Evolutionary conservation across 192 early-diverging fungal species (phyloP), one percentile per base, ranked within the genome.

Genomic region (Gaertneriomyces semiglobifer): DNA sequence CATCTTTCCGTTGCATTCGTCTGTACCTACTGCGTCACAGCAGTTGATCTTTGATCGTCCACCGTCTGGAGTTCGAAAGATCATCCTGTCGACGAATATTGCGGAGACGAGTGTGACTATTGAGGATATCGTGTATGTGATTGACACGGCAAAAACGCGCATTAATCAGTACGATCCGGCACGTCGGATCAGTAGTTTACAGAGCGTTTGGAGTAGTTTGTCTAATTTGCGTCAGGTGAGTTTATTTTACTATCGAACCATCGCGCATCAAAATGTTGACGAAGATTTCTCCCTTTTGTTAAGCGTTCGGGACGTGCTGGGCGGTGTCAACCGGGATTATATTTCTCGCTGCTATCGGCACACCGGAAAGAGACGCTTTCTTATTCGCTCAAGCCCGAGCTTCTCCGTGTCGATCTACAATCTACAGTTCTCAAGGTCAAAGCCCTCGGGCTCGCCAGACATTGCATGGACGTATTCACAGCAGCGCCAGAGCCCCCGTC

Each of bases 231-330:
- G 71, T 20, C 79, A 80, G 75, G 77, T 78, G 11, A 14, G 33
- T 51, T 8, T 16, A 40, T 88, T 11, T 60, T 74, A 33, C 25
- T 33, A 76, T 87, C n/a, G n/a, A 60, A 81, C 18, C 18, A 12
- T 50, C 48, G 48, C 48, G 48, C 44, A 75, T 86, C 63, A 80
- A 33, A 33, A 2, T n/a, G n/a, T n/a, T n/a, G n/a, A n/a, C n/a
- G n/a, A n/a, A n/a, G n/a, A n/a, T n/a, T n/a, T n/a, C n/a, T n/a
- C 82, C 8, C 72, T 7, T 33, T 38, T 5, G 5, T 39, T 14
- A 78, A 91, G 68, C 78, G 94, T n/a, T 75, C 81, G 43, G 95
- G 93, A n/a, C 87, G 93, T 58, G 95, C 95, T 5, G 95, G 95
- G 9, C 83, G 95, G 19, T 83, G 87, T 7, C 86, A 86, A 56